These are phyloP conservation scores for Collybia nuda DNA, from an alignment of 768 basidiomycete species.

Conservation along the genomic window DNA sequence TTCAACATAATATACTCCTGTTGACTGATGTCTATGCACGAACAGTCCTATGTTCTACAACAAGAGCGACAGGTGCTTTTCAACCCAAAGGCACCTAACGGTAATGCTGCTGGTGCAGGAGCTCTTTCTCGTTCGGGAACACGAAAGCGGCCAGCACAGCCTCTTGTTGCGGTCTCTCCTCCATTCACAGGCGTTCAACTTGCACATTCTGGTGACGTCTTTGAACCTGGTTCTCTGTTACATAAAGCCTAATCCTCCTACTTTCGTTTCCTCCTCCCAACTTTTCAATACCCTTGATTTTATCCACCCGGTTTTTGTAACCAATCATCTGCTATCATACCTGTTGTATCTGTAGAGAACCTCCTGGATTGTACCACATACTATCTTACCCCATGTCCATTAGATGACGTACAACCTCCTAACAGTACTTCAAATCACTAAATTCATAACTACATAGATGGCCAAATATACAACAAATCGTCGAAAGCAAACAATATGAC, in stretches of 20 bases:
- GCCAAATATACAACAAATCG: constrained; percentile 1
- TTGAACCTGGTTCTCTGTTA: constrained; percentile 77
- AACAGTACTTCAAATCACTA: constrained; percentile 10
- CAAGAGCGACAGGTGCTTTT: constrained; percentile 77
- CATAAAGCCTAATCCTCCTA: constrained; percentile 38
- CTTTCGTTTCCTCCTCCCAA: background rate
- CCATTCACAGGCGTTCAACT: constrained; percentile 26
- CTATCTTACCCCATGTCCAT: constrained; percentile 1
- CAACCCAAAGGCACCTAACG: constrained; percentile 34
- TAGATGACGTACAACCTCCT: background rate
- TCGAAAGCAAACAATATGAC: background rate
- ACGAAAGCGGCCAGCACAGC: constrained; percentile 28
- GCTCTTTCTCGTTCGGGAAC: constrained; percentile 39
- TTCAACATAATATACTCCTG: background rate
- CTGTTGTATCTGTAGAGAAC: constrained; percentile 1
- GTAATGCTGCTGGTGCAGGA: constrained; percentile 20
- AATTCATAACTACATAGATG: constrained; percentile 7
- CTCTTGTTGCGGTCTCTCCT: constrained; percentile 37
- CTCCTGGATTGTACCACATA: constrained; percentile 4
- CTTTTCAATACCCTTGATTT: background rate
- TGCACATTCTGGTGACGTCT: constrained; percentile 40
- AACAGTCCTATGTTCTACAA: constrained; percentile 77
- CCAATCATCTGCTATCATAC: background rate
- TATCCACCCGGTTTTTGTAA: background rate
- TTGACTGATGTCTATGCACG: constrained; percentile 11